Base-by-base conservation (phyloP, 805 yeast genomes). In the Pichia thaimueangensis region DNA sequence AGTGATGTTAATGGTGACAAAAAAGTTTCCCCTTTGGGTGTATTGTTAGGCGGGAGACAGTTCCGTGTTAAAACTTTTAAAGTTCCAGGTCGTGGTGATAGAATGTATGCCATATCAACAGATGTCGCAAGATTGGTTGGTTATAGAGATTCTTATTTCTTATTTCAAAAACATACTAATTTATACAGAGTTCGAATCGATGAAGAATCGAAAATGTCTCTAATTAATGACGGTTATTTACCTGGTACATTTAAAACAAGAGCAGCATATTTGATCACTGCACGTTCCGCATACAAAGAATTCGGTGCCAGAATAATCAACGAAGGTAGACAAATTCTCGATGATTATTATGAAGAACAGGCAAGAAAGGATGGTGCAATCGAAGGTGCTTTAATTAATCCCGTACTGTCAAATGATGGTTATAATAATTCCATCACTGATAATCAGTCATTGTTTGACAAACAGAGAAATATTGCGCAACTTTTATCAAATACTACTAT, bases 71-170 rank as follows among this genome's bases (percentile, higher is more conserved):
- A 81, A 47, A 74, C 83, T 0, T 85, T 85, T 61, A 80, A 79
- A 6, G 68, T 83, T 8, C 57, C 67, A 32, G 80, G 78, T 5
- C 69, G 77, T 42, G 96, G 95, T 8, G 76, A 78, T 17, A 71
- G 80, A 50, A 69, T 80, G 45, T 93, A 78, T 62, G 89, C 91
- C 95, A 75, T 93, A 37, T 82, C 95, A 2, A 89, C 97, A 0
- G 98, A 93, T 58, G 96, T 96, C 3, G 97, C 98, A 1, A 75
- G 97, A 52, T 79, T 91, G 55, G 87, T 91, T 47, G 97, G 97
- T 4, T 86, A 88, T 65, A 74, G 96, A 52, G 97, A 91, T 58
- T 86, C 96, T 2, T 88, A 91, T 56, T 68, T 88, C 41, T 70
- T 91, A 46, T 88, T 91, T 65, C 95, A 89, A 58, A 84, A 88